A percentile compares a stretch with the other conserved stretches of the same genome.
These are phyloP conservation scores for Coemansia sp. DNA, from an alignment of 192 early-diverging fungal genomes.

Conservation along the genomic window DNA sequence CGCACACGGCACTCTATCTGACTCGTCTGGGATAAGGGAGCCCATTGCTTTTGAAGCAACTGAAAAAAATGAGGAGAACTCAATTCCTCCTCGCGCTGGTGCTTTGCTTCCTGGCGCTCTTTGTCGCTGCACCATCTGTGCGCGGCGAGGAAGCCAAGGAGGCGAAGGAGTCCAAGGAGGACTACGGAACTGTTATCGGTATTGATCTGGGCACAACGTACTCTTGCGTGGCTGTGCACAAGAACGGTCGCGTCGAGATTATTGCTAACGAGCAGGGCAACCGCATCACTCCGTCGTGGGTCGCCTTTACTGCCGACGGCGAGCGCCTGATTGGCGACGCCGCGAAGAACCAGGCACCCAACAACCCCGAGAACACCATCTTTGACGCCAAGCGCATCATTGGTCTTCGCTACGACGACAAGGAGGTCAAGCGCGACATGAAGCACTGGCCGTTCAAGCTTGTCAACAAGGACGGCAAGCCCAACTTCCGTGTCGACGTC, in stretches of 20 bases:
- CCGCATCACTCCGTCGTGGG: conserved; percentile 93
- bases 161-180: conserved; percentile 32
- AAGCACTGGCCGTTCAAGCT: conserved; percentile 95
- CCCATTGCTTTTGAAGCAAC: neutral
- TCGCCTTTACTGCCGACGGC: conserved; percentile 80
- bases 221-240: conserved; percentile 90
- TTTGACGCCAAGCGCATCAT: conserved; percentile 92
- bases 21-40: conserved; percentile 1
- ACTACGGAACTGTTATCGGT: conserved; percentile 68
- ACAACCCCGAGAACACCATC: conserved; percentile 87
- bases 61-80: conserved; percentile 28
- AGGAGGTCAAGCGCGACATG: conserved; percentile 87
- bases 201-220: conserved; percentile 95
- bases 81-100: conserved; percentile 49
- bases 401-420: conserved; percentile 84
- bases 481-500: conserved; percentile 73
- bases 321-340: conserved; percentile 92
- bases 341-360: conserved; percentile 90
- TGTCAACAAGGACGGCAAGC: conserved; percentile 75
- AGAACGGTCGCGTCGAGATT: conserved; percentile 94
- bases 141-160: conserved; percentile 37
- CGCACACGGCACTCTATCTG: neutral
- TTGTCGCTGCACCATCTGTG: conserved; percentile 31
- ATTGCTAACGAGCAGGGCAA: conserved; percentile 96
- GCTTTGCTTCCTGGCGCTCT: conserved; percentile 37